Evolutionary conservation across 2,329 filamentous ascomycete genomes (phyloP).

Genomic region (Aspergillus fischeri): DNA sequence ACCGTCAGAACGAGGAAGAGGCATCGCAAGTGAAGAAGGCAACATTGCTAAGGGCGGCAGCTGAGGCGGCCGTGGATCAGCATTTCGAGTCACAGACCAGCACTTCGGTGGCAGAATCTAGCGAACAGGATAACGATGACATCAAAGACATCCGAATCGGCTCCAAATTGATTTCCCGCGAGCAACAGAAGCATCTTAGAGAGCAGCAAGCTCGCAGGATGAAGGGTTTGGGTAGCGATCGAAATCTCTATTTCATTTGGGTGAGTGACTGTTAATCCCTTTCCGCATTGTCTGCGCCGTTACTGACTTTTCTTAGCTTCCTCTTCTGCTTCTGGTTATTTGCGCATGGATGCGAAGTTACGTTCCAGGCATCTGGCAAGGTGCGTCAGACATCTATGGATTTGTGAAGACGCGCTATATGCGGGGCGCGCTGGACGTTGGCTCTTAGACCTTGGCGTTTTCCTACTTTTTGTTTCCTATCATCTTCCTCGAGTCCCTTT

Average conservation of each 20-base stretch:
- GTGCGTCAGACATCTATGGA: constrained; percentile 34
- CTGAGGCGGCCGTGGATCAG: constrained; percentile 42
- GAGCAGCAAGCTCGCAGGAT: constrained; percentile 45
- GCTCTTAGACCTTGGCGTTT: constrained; percentile 18
- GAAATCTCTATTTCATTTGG: constrained; percentile 53
- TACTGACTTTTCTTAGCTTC: constrained; percentile 37
- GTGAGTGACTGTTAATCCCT: constrained; percentile 32
- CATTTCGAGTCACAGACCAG: constrained; percentile 39
- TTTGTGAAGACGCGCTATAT: constrained; percentile 35
- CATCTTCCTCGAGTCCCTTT: constrained; percentile 17
- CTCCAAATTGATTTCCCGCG: constrained; percentile 39
- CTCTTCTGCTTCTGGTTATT: constrained; percentile 44
- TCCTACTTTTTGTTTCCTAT: constrained; percentile 7
- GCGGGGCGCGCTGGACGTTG: constrained; percentile 31
- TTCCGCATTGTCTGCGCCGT: not conserved
- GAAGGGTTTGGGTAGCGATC: constrained; percentile 47
- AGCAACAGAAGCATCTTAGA: constrained; percentile 45
- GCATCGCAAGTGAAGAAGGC: constrained; percentile 40
- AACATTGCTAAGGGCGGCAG: constrained; percentile 39
- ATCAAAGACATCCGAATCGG: constrained; percentile 42
- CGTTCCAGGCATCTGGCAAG: constrained; percentile 40
- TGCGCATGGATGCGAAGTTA: constrained; percentile 44
- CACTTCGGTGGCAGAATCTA: constrained; percentile 14
- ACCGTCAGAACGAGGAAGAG: constrained; percentile 30
- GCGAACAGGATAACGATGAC: constrained; percentile 30